A percentile compares a stretch with the other conserved stretches of the same genome.
Conservation (phyloP, 2,329 filamentous ascomycete species). For the Teratosphaeria zuluensis region DNA sequence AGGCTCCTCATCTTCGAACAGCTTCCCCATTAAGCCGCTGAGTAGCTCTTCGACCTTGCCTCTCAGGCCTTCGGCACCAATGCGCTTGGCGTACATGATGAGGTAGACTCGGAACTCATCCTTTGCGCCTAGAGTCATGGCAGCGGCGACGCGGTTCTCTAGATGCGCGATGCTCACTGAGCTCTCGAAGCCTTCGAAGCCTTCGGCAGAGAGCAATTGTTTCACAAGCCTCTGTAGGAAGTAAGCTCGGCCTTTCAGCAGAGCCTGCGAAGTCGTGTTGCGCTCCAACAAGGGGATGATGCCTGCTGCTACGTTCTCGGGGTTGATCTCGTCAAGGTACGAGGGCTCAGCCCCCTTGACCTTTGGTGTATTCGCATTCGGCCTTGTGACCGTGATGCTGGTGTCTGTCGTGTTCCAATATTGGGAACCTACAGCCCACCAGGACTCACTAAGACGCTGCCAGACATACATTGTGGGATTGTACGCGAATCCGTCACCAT, state of each 20-base stretch:
- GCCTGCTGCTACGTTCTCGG: constrained; percentile 67
- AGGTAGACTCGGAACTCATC: constrained; percentile 92
- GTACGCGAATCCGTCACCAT: constrained; percentile 91
- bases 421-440: constrained; percentile 96
- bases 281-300: constrained; percentile 89
- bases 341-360: constrained; percentile 6
- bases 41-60: constrained; percentile 89
- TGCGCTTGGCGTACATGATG: constrained; percentile 95
- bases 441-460: constrained; percentile 92
- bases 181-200: constrained; percentile 85
- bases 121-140: constrained; percentile 70
- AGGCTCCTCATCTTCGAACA: constrained; percentile 50
- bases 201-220: constrained; percentile 73
- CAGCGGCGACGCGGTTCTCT: constrained; percentile 87
- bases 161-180: constrained; percentile 87
- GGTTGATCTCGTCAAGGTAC: constrained; percentile 37
- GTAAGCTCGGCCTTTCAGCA: constrained; percentile 85
- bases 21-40: constrained; percentile 66
- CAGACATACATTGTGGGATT: constrained; percentile 76
- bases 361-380: constrained; percentile 53
- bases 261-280: constrained; percentile 85
- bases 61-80: constrained; percentile 79
- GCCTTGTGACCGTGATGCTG: constrained; percentile 63
- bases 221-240: constrained; percentile 88
- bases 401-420: constrained; percentile 99